Percentiles rank a stretch among this genome's conserved stretches.
Conservation (phyloP, 805 yeast species). For the Phaffomyces opuntiae region DNA sequence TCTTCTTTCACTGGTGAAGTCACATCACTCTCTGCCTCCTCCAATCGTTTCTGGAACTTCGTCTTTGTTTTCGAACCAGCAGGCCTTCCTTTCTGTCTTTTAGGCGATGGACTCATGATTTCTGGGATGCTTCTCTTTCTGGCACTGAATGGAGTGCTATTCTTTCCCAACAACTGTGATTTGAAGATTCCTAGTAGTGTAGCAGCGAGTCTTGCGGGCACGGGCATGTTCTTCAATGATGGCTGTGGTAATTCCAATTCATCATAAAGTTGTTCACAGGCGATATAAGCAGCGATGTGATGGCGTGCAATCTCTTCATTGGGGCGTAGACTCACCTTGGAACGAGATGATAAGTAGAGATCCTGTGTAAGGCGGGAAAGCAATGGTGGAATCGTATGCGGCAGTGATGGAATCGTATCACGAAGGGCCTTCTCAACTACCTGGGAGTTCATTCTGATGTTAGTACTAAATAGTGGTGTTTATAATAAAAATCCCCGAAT, state of each 20-base stretch:
- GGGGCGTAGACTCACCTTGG: slow-evolving; percentile 40
- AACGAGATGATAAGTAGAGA: slow-evolving; percentile 43
- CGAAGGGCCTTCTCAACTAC: slow-evolving; percentile 31
- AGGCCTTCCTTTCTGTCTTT: slow-evolving; percentile 17
- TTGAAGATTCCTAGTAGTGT: slow-evolving; percentile 22
- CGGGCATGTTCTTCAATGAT: slow-evolving; percentile 45
- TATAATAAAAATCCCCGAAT: too few relatives aligned
- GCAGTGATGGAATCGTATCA: slow-evolving; percentile 45
- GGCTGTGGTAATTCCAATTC: slow-evolving; percentile 43
- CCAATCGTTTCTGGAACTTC: slow-evolving; percentile 24
- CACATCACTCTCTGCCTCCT: slow-evolving; percentile 13
- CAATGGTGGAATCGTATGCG: slow-evolving; percentile 36
- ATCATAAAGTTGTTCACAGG: slow-evolving; percentile 42
- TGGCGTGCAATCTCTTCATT: slow-evolving; percentile 58
- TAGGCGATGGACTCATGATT: slow-evolving; percentile 11
- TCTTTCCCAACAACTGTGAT: not conserved
- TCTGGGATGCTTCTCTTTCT: slow-evolving; percentile 5
- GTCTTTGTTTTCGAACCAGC: slow-evolving; percentile 16
- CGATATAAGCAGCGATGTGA: slow-evolving; percentile 61
- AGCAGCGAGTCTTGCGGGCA: slow-evolving; percentile 38
- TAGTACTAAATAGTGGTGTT: too few relatives aligned
- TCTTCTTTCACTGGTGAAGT: slow-evolving; percentile 18
- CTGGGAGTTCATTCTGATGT: slow-evolving; percentile 17
- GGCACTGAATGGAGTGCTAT: slow-evolving; percentile 5
- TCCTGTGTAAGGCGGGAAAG: slow-evolving; percentile 25